Percentiles rank a stretch among this genome's conserved stretches.
Evolutionary conservation across 2,329 filamentous ascomycete species (phyloP).

Genomic region (Neonectria faginata): DNA sequence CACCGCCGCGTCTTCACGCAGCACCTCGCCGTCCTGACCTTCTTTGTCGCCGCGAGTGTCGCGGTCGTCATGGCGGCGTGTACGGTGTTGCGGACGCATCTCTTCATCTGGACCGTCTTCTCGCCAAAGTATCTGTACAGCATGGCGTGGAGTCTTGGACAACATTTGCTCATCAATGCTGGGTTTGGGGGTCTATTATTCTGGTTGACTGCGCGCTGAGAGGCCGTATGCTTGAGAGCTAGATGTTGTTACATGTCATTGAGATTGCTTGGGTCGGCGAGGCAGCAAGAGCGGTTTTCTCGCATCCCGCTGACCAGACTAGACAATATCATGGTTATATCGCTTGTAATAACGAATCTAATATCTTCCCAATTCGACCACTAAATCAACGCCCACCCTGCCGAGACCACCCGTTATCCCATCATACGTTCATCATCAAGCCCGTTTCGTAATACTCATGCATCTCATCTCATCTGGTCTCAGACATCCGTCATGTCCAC

Average conservation of each 20-base stretch:
- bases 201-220: slow-evolving; percentile 57
- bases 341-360: slow-evolving; percentile 29
- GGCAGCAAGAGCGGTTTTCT: background rate
- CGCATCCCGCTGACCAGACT: background rate
- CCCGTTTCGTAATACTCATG: slow-evolving; percentile 34
- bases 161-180: slow-evolving; percentile 82
- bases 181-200: slow-evolving; percentile 69
- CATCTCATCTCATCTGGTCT: slow-evolving; percentile 30
- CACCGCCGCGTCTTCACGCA: slow-evolving; percentile 51
- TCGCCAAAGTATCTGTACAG: slow-evolving; percentile 96
- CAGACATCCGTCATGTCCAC: slow-evolving; percentile 48
- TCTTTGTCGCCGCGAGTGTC: slow-evolving; percentile 75
- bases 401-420: slow-evolving; percentile 23
- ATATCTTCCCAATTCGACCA: slow-evolving; percentile 29
- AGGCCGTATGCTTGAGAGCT: background rate
- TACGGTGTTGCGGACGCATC: slow-evolving; percentile 82
- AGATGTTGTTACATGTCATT: slow-evolving; percentile 7
- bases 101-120: slow-evolving; percentile 99
- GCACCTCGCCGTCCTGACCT: slow-evolving; percentile 74
- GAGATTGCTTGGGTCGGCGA: slow-evolving; percentile 4
- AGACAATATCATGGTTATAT: slow-evolving; percentile 23
- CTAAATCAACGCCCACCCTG: slow-evolving; percentile 29
- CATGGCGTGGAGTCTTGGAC: slow-evolving; percentile 86
- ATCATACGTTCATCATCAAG: slow-evolving; percentile 35
- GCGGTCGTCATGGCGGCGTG: slow-evolving; percentile 89